phyloP scores from a whole-genome alignment of 2,329 filamentous ascomycete species.

The Sporothrix luriei region DNA sequence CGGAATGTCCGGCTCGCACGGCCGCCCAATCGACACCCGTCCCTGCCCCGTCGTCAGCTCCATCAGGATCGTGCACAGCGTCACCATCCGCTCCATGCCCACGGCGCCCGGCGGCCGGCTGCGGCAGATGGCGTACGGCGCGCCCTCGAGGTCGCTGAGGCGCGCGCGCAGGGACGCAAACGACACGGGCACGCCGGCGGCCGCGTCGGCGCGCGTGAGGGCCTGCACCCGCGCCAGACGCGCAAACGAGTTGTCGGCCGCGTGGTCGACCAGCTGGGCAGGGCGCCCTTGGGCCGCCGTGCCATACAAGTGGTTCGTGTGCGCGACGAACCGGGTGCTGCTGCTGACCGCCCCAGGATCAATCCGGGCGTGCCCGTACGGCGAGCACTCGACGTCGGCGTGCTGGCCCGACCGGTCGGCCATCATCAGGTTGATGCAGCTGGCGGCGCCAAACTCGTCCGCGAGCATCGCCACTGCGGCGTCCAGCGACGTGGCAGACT shows the following conservation, averaged over 20 bases:
- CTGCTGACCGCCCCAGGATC: neutral
- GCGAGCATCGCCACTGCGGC: neutral
- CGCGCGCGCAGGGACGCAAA: slow-evolving; percentile 11
- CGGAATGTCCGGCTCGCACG: neutral
- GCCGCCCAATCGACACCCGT: slow-evolving; percentile 29
- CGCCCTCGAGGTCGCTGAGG: slow-evolving; percentile 23
- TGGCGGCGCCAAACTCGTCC: neutral
- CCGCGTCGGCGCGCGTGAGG: neutral
- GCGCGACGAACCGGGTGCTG: neutral
- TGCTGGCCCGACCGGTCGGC: slow-evolving; percentile 19
- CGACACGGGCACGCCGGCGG: neutral
- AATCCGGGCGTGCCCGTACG: slow-evolving; percentile 20
- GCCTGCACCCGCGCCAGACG: slow-evolving; percentile 24
- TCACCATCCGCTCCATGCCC: slow-evolving; percentile 29
- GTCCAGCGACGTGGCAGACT: slow-evolving; percentile 1
- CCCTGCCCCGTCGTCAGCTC: slow-evolving; percentile 24
- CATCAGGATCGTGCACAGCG: slow-evolving; percentile 29
- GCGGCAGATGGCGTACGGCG: slow-evolving; percentile 27
- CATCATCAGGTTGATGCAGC: slow-evolving; percentile 24
- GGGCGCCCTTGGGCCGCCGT: slow-evolving; percentile 5
- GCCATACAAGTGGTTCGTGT: slow-evolving; percentile 29
- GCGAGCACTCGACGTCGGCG: slow-evolving; percentile 28
- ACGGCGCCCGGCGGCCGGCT: neutral
- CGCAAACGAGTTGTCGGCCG: slow-evolving; percentile 26
- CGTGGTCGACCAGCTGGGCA: slow-evolving; percentile 5